These are phyloP conservation scores for Aschersonia sp. DNA, from an alignment of 2,329 filamentous ascomycete genomes.

Conservation along the genomic window DNA sequence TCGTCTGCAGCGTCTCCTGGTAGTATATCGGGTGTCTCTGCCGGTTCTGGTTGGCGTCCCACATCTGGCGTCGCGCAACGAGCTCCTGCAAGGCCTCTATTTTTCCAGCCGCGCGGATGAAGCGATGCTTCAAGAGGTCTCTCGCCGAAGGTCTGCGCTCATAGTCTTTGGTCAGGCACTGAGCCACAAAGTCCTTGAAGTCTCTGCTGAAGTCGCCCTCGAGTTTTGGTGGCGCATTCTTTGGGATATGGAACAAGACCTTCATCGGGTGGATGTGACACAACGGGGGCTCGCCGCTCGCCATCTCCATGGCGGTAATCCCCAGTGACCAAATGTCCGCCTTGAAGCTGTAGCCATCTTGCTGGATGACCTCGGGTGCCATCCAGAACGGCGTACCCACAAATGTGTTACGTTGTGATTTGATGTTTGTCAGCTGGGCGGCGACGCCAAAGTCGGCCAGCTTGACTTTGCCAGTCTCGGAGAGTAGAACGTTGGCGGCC, in stretches of 20 bases:
- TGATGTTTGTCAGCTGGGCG: conserved; percentile 92
- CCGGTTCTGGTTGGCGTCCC: conserved; percentile 57
- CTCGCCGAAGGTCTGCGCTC: conserved; percentile 72
- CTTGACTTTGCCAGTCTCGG: conserved; percentile 80
- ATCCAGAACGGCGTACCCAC: conserved; percentile 97
- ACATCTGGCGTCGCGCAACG: conserved; percentile 69
- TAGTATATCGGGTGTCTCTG: conserved; percentile 70
- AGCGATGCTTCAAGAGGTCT: conserved; percentile 76
- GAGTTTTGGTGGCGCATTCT: conserved; percentile 69
- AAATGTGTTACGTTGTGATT: conserved; percentile 93
- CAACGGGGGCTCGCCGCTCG: conserved; percentile 77
- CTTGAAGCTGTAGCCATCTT: conserved; percentile 71
- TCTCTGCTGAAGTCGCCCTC: conserved; percentile 79
- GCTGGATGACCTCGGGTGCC: conserved; percentile 88
- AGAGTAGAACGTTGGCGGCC: conserved; percentile 90
- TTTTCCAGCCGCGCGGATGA: conserved; percentile 76
- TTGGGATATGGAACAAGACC: conserved; percentile 80
- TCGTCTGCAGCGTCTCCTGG: conserved; percentile 72
- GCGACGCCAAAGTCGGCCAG: conserved; percentile 95
- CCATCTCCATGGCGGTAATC: conserved; percentile 83
- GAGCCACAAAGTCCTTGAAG: conserved; percentile 85
- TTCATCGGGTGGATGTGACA: conserved; percentile 86
- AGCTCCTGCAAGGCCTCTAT: conserved; percentile 79
- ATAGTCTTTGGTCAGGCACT: conserved; percentile 85
- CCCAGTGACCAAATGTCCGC: conserved; percentile 89